Base-by-base conservation (phyloP, 1,139 yeast genomes). In the Magnusiomyces paraingens region DNA sequence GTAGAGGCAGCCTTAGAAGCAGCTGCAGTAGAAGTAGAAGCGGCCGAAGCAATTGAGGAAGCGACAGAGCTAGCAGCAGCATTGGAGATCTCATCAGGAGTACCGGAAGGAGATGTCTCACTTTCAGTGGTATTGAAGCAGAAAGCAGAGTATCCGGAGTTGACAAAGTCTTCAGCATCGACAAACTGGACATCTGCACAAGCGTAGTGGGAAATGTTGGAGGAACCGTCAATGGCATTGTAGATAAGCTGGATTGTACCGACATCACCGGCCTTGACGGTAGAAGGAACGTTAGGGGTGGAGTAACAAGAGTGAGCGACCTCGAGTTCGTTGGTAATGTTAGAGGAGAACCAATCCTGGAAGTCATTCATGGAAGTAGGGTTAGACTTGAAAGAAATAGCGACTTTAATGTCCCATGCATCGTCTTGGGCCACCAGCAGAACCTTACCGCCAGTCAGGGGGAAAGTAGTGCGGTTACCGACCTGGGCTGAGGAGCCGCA, bases 251-350 rank as follows among this genome's bases (percentile, higher is more conserved):
- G 76, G 57, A 73, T 67, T 36, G 77, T 73, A 36, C 74, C 77
- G 49, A 63, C 60, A 56, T 70, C 72, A 54, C 76, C 76, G 29
- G 65, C 57, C 47, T 64, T 62, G 54, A 72, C 63, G 43, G 60
- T 54, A 22, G 70, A 65, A 47, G 75, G 73, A 54, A 62, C 69
- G 51, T 73, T 74, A 49, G 76, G 76, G 62, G 72, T 59, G 58
- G 66, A 64, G 68, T 67, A 72, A 64, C 77, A 73, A 51, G 73
- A 68, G 62, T 73, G 77, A 42, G 76, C 77, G 36, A 70, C 69
- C 57, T 69, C 71, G 48, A 73, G 62, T 54, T 71, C 70, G 50
- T 61, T 62, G 42, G 74, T 61, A 51, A 72, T 68, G 57, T 72
- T 72, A 51, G 73, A 72, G 22, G 53, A 42, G 56, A 71, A 73